Evolutionary conservation across 495 filamentous ascomycete species (phyloP), one percentile per base, ranked within the genome.

Genomic region (Jackrogersella multiformis): DNA sequence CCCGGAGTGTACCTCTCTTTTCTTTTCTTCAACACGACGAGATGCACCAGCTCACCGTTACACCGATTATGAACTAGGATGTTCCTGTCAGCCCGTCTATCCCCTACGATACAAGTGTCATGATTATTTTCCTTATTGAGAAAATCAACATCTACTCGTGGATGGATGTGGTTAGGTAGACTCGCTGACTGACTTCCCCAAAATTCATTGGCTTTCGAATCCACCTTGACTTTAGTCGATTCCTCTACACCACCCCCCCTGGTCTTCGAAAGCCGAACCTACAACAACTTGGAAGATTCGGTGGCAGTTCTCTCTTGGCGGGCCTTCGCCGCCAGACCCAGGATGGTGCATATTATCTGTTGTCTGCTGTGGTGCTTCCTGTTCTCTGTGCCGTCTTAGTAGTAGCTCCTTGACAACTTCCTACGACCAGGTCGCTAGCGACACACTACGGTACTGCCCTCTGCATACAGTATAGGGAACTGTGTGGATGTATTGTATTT

Each of bases 21-120:
- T 45, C 48, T 56, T 52, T 57, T 34, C 20, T 46, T 34, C 16
- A 48, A 55, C 45, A 65, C 53, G 56, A 57, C 42, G 56, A 70
- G 51, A 65, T 61, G 66, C 67, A 65, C 51, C 67, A 69, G 35
- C 52, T 66, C 61, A 66, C 67, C 61, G 67, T 66, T 56, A 70
- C 67, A 62, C 67, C 67, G 56, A 35, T 54, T 34, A 15, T 42
- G 48, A 64, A 30, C 56, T 35, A 30, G 51, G 61, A 38, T 56
- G 8, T 60, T 65, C 61, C 45, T 61, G 61, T 52, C 52, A 55
- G 61, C 57, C n/a, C 51, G 52, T 61, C 44, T 65, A 54, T 66
- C 41, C 56, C 61, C 56, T 70, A 62, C 45, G 30, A 58, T 38
- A 61, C 21, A 61, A 56, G 39, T 70, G 56, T 57, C 32, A 65